Base-by-base conservation (phyloP, 2,329 filamentous ascomycete genomes). In the Lachnellula arida region DNA sequence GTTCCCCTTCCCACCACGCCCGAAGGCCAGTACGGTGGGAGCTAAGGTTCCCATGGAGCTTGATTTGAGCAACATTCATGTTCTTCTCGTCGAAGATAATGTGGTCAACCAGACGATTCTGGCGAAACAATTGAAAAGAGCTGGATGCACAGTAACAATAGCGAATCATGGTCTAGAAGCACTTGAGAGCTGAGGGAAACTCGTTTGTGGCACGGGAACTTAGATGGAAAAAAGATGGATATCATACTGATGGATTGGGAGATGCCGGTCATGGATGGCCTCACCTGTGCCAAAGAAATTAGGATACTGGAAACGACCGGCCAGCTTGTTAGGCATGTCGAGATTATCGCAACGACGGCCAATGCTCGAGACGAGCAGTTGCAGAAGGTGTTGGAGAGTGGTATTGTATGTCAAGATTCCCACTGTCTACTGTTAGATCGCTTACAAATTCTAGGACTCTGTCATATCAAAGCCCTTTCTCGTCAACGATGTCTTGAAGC, bases 171-270 rank as follows among this genome's bases (percentile, higher is more conserved):
- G 81, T 6, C 60, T 77, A 40, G 81, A 84, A 63, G 80, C 80
- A 0, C 71, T 84, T 15, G 75, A 81, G 8, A 63, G 17, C 49
- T 68, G 1, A 53, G 58, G 17, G 37, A 57, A 43, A 62, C 51
- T 6, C 56, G 65, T 53, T 34, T 65, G 35, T 68, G 65, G 65
- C 46, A 57, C n/a, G 59, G 62, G 11, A 53, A 28, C 3, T 15
- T 32, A 9, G 48, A n/a, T 12, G 39, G 35, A 11, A 58, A 54
- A 2, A 64, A 77, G 25, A 71, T 87, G 23, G 81, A 81, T 49
- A 75, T 89, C 4, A 81, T 90, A 17, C 74, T 90, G 19, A 90
- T 90, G 87, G 87, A 90, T 64, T 83, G 88, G 63, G 85, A 89
- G 66, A 89, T 90, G 87, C 87, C 87, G 1, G 73, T 89, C 15